phyloP scores from a whole-genome alignment of 2,329 filamentous ascomycete species.

The Verticillium tricorpus region DNA sequence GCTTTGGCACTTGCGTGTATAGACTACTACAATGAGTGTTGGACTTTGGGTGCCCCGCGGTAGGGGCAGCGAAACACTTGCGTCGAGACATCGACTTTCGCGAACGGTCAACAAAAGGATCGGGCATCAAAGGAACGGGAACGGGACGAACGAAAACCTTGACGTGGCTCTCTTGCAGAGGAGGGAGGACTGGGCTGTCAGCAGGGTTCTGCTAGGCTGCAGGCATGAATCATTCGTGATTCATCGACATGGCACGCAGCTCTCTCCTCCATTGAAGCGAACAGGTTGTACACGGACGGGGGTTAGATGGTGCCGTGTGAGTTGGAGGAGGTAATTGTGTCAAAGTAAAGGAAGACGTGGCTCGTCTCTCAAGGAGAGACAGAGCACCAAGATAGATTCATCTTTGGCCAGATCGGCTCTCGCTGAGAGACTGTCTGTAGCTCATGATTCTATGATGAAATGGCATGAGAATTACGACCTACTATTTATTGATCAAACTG shows the following conservation, averaged over 20 bases:
- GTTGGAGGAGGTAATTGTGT: background rate
- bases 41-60: background rate
- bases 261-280: background rate
- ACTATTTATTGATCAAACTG: background rate
- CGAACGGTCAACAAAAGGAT: background rate
- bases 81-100: background rate
- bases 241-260: background rate
- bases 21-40: conserved; percentile 6
- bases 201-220: too few species aligned
- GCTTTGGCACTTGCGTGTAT: conserved; percentile 11
- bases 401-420: conserved; percentile 14
- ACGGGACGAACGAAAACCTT: background rate
- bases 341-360: background rate
- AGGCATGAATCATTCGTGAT: background rate
- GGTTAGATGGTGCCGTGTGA: background rate
- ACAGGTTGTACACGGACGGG: background rate
- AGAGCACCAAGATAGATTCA: conserved; percentile 8
- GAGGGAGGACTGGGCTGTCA: background rate
- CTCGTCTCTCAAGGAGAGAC: background rate
- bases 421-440: conserved; percentile 8
- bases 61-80: background rate
- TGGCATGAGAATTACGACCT: conserved; percentile 16
- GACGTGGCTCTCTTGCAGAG: background rate
- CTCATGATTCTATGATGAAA: conserved; percentile 17
- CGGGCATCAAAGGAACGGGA: background rate